Base-by-base conservation (phyloP, 805 yeast genomes). In the Candida corydali region DNA sequence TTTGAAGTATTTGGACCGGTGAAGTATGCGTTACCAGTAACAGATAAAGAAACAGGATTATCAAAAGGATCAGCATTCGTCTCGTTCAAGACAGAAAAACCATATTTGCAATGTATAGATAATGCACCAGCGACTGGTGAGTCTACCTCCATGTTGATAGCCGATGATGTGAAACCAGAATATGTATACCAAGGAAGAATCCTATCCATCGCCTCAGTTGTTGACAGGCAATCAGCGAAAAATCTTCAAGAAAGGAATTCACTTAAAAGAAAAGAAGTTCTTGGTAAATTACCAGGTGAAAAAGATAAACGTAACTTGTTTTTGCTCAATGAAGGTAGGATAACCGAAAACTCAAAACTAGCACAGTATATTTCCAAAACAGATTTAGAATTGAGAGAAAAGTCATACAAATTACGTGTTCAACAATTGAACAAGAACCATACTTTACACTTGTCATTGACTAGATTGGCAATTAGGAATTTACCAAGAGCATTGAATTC, bases 61-160 rank as follows among this genome's bases (percentile, higher is more conserved):
- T 91, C 98, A 9, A 85, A 74, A 56, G 98, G 98, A 44, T 83
- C 96, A 1, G 98, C 96, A 0, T 93, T 93, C 56, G 95, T 93
- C 29, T 95, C 96, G 0, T 93, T 93, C 55, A 60, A 57, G 34
- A 65, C 72, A 16, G 76, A 75, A 37, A 78, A 72, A 4, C 76
- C 83, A 3, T 85, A 78, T 50, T 70, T 72, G 22, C 72, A 75
- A 36, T 89, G 97, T 63, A 55, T 89, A 24, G 68, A 69, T 4
- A 73, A 78, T 50, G 96, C 97, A 0, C 98, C 98, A 17, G 76
- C 77, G 29, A 72, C 78, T 14, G 14, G 14, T 3, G 66, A 65
- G 5, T 59, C 75, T 11, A 68, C 78, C 10, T 78, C 88, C 4
- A 67, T 87, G 53, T 71, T 93, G 49, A 80, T 93, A 40, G 82